These are phyloP conservation scores for Epichloe elymi DNA, from an alignment of 2,329 filamentous ascomycete species.

Conservation along the genomic window DNA sequence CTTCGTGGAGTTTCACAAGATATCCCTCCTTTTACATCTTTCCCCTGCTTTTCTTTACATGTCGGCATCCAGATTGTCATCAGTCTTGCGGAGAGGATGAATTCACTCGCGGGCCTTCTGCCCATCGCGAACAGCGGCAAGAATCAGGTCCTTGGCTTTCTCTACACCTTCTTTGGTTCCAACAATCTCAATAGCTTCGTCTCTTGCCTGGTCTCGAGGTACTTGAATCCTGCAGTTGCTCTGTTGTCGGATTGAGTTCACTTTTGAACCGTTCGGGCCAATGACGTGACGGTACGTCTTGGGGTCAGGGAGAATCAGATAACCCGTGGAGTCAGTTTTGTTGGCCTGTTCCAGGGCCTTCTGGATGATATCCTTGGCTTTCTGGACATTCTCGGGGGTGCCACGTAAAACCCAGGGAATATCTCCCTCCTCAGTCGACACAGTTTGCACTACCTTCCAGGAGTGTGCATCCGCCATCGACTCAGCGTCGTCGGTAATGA, in stretches of 20 bases:
- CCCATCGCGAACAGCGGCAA: slow-evolving; percentile 65
- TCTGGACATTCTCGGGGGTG: slow-evolving; percentile 62
- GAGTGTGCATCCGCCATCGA: slow-evolving; percentile 55
- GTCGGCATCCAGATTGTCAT: neutral
- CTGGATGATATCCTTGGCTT: slow-evolving; percentile 64
- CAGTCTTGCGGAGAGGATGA: neutral
- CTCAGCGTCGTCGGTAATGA: slow-evolving; percentile 80
- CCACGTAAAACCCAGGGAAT: slow-evolving; percentile 88
- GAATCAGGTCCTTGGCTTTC: slow-evolving; percentile 75
- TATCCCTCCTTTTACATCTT: neutral
- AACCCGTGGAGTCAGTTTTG: slow-evolving; percentile 63
- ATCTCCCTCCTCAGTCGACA: slow-evolving; percentile 49
- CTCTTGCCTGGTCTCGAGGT: slow-evolving; percentile 60
- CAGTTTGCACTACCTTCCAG: slow-evolving; percentile 65
- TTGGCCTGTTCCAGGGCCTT: slow-evolving; percentile 59
- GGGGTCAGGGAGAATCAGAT: slow-evolving; percentile 80
- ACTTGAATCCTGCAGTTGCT: slow-evolving; percentile 92
- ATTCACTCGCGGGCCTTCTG: slow-evolving; percentile 19
- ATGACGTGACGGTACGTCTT: slow-evolving; percentile 83
- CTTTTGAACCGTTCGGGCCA: slow-evolving; percentile 76
- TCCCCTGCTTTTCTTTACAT: neutral
- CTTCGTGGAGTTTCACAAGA: neutral
- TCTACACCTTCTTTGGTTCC: slow-evolving; percentile 71
- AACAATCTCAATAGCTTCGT: slow-evolving; percentile 82
- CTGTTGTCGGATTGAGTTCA: slow-evolving; percentile 84